Base-by-base conservation (phyloP, 495 filamentous ascomycete species). In the Penicillium waksmanii region DNA sequence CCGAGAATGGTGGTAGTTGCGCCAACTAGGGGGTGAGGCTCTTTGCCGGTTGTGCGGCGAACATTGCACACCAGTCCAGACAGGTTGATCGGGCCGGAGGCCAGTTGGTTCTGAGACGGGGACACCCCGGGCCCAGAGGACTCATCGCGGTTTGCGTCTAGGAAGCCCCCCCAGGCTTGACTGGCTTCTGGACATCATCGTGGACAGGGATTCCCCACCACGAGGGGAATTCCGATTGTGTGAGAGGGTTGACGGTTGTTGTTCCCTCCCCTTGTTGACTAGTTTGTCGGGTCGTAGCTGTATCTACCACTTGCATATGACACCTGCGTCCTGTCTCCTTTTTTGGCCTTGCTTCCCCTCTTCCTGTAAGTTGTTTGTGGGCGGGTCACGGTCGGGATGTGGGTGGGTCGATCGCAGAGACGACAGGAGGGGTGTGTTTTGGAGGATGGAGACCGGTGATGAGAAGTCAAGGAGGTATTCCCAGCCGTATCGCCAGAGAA, bases 51-150 rank as follows among this genome's bases (percentile, higher is more conserved):
- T 15, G 95, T 97, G 57, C 86, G 81, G 58, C 95, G 90, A 13
- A 96, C 91, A 79, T 96, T 96, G 76, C 92, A 97, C 68, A 96
- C 94, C 67, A 97, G 75, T 3, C 93, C 92, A 0, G 93, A 95
- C 3, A 96, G 73, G 60, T 95, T 86, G 43, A 84, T 82, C 0
- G 82, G 68, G 18, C 82, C 82, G 1, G 81, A 76, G 3, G 74
- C 58, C 38, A 60, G 55, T 33, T 73, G 73, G n/a, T 66, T 60
- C 27, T 70, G 57, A 13, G 72, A 71, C 36, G 75, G 73, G 13
- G 73, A 76, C 5, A 54, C 56, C 0, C 71, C 73, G 10, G 74
- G 53, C 18, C 63, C 64, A 15, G 72, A 57, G 31, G 59, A 58
- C 15, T 80, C 77, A 15, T 80, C 74, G 53, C 65, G 70, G 48